Evolutionary conservation across 805 yeast species (phyloP).

Genomic region (Candida manassasensis): DNA sequence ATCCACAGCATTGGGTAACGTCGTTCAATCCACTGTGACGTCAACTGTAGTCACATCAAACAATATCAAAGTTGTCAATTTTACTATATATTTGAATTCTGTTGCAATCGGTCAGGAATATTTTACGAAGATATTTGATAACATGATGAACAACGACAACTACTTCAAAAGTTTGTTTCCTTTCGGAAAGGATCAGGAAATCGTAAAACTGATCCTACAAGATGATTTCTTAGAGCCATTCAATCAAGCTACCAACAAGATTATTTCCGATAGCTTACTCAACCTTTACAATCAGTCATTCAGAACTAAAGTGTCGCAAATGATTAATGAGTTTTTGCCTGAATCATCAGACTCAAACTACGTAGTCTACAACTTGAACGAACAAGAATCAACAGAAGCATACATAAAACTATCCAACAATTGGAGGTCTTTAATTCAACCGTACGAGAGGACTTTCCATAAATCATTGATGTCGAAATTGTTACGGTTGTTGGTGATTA

Average conservation of each 20-base stretch:
- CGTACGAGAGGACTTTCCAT: constrained; percentile 58
- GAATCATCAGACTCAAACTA: constrained; percentile 30
- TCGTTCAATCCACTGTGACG: constrained; percentile 22
- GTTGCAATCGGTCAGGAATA: constrained; percentile 60
- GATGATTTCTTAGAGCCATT: constrained; percentile 32
- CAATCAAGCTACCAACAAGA: constrained; percentile 28
- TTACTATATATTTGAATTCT: constrained; percentile 67
- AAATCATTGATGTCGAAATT: constrained; percentile 48
- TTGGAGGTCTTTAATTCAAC: constrained; percentile 63
- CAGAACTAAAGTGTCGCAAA: constrained; percentile 37
- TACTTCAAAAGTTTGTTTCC: constrained; percentile 25
- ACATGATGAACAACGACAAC: constrained; percentile 25
- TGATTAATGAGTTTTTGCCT: constrained; percentile 42
- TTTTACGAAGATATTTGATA: constrained; percentile 47
- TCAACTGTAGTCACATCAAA: constrained; percentile 28
- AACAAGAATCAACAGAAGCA: constrained; percentile 28
- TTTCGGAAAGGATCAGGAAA: constrained; percentile 33
- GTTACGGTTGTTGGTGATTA: constrained; percentile 44
- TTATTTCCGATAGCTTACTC: constrained; percentile 42
- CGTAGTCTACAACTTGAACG: constrained; percentile 23
- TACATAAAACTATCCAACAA: constrained; percentile 49
- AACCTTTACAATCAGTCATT: constrained; percentile 47
- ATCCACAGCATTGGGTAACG: constrained; percentile 40
- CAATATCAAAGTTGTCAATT: constrained; percentile 49
- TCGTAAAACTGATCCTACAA: constrained; percentile 25